These are phyloP conservation scores for Vinca major DNA, from an alignment of 305 asterid species.

Conservation along the genomic window DNA sequence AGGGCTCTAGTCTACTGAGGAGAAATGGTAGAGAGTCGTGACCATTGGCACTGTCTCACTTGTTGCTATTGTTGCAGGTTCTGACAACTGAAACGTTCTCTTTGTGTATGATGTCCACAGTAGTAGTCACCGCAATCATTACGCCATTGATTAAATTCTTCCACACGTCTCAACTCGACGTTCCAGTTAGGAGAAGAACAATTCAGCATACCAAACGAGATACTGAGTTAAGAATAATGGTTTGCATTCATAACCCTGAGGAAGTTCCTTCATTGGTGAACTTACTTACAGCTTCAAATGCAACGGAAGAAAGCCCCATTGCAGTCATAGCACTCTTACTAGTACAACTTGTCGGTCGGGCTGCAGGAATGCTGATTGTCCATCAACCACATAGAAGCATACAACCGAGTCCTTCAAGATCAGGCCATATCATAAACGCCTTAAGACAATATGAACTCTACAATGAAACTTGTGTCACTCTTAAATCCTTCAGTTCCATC, in stretches of 20 bases:
- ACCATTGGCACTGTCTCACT: too few relatives aligned
- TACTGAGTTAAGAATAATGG: constrained; percentile 45
- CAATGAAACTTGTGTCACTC: constrained; percentile 38
- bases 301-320: constrained; percentile 48
- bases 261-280: constrained; percentile 44
- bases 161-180: constrained; percentile 28
- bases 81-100: constrained; percentile 49
- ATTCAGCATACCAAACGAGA: constrained; percentile 49
- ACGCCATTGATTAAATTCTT: constrained; percentile 48
- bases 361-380: constrained; percentile 57
- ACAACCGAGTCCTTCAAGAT: constrained; percentile 33
- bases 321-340: constrained; percentile 56
- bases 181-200: constrained; percentile 38
- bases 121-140: constrained; percentile 45
- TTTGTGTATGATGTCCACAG: constrained; percentile 37
- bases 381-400: constrained; percentile 46
- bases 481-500: constrained; percentile 45
- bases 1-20: too few relatives aligned
- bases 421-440: constrained; percentile 51
- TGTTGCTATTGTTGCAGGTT: constrained; percentile 25
- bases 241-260: constrained; percentile 54
- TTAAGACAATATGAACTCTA: constrained; percentile 49
- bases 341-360: constrained; percentile 53
- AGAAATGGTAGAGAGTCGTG: too few relatives aligned
- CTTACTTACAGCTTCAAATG: constrained; percentile 57